phyloP scores from a whole-genome alignment of 129 eudicot species.

The Silybum marianum region DNA sequence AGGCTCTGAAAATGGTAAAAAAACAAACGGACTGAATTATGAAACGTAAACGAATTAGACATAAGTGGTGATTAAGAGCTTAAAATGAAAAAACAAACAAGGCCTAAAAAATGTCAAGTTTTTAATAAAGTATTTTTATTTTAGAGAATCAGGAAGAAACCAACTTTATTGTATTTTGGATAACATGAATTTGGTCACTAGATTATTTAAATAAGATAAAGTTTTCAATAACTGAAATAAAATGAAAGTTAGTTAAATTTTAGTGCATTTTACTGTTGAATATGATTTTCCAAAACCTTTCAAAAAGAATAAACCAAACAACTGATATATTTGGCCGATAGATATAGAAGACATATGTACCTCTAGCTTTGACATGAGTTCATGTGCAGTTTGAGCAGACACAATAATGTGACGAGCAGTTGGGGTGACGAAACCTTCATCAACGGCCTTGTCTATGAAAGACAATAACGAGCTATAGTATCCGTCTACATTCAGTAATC shows the following conservation, averaged over 20 bases:
- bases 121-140: no score
- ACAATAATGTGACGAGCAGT: conserved; percentile 87
- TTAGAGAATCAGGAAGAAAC: neutral
- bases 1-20: no score
- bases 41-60: no score
- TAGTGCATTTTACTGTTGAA: neutral
- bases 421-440: conserved; percentile 82
- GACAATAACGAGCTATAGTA: conserved; percentile 72
- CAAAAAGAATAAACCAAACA: neutral
- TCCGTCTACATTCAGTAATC: conserved; percentile 86
- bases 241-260: neutral
- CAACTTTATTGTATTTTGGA: no score
- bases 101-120: no score
- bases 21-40: no score
- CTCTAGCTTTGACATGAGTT: conserved; percentile 94
- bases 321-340: neutral
- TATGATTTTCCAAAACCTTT: neutral
- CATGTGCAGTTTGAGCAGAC: conserved; percentile 88
- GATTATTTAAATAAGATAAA: no score
- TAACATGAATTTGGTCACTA: neutral
- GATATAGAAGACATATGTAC: conserved; percentile 33
- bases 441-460: conserved; percentile 91
- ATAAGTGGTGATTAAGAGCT: no score
- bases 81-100: no score
- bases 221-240: no score